These are phyloP conservation scores for Cercospora sp. DNA, from an alignment of 2,329 filamentous ascomycete genomes.

Conservation along the genomic window DNA sequence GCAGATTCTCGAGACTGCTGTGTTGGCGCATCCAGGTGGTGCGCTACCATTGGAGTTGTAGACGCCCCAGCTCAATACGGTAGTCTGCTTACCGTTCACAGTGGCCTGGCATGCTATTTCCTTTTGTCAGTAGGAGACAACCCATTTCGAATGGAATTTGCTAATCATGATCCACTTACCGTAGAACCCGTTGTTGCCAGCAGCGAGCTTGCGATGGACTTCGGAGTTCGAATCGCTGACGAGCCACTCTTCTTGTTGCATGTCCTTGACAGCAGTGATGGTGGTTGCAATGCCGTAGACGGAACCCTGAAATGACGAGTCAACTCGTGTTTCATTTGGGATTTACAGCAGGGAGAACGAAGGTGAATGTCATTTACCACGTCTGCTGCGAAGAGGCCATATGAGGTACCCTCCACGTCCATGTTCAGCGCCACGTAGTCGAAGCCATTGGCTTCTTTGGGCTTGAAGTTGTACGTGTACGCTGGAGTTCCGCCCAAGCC, in stretches of 20 bases:
- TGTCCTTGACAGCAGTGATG: slow-evolving; percentile 7
- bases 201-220: slow-evolving; percentile 14
- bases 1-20: slow-evolving; percentile 14
- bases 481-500: slow-evolving; percentile 2
- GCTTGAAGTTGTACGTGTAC: slow-evolving; percentile 2
- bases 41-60: not conserved
- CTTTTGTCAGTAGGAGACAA: not conserved
- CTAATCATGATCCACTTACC: slow-evolving; percentile 1
- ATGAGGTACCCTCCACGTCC: slow-evolving; percentile 16
- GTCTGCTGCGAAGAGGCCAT: slow-evolving; percentile 13
- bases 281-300: slow-evolving; percentile 14
- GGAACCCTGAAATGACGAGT: not conserved
- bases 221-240: not conserved
- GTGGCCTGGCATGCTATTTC: slow-evolving; percentile 17
- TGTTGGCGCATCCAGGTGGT: slow-evolving; percentile 14
- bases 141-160: too few relatives aligned
- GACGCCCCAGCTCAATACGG: slow-evolving; percentile 10
- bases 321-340: not conserved
- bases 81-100: slow-evolving; percentile 14
- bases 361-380: not conserved
- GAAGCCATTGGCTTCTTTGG: not conserved
- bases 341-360: not conserved
- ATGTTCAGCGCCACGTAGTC: slow-evolving; percentile 16
- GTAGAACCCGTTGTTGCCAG: slow-evolving; percentile 11
- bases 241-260: slow-evolving; percentile 16